phyloP scores from a whole-genome alignment of 306 rosid genomes.

The Chamaecrista fasciculata region DNA sequence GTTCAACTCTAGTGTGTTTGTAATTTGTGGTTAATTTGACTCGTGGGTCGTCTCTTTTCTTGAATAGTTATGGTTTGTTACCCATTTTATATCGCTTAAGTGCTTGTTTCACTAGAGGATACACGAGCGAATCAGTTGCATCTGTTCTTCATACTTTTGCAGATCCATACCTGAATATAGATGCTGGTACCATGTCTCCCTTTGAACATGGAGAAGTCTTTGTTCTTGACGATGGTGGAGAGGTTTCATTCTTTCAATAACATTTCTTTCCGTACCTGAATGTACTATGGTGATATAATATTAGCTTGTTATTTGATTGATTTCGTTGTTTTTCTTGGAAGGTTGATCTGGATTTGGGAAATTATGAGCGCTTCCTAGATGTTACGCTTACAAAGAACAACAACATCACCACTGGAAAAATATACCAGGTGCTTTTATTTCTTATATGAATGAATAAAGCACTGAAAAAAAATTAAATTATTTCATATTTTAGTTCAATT shows the following conservation, averaged over 20 bases:
- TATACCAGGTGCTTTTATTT: constrained; percentile 67
- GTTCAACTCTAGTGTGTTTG: neutral
- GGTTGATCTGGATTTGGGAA: constrained; percentile 99
- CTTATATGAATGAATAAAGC: neutral
- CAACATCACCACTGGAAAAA: constrained; percentile 94
- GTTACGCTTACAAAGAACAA: constrained; percentile 85
- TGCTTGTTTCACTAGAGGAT: neutral
- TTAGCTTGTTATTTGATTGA: neutral
- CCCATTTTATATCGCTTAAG: neutral
- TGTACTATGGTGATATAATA: constrained; percentile 3
- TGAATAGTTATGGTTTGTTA: neutral
- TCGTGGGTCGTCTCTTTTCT: neutral
- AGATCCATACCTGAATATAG: constrained; percentile 98
- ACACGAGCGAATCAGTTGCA: neutral
- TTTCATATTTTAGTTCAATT: neutral
- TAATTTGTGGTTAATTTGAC: neutral
- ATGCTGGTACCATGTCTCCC: constrained; percentile 99
- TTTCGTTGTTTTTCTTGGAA: constrained; percentile 35
- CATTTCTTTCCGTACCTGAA: constrained; percentile 2
- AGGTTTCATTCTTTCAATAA: constrained; percentile 43
- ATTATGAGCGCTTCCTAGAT: constrained; percentile 94
- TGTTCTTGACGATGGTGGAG: constrained; percentile 99
- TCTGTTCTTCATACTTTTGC: constrained; percentile 1
- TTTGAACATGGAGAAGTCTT: constrained; percentile 99
- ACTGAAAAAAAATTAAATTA: neutral